Evolutionary conservation across 192 early-diverging fungal species (phyloP), one percentile per base, ranked within the genome.

Genomic region (Obelidium mucronatum): DNA sequence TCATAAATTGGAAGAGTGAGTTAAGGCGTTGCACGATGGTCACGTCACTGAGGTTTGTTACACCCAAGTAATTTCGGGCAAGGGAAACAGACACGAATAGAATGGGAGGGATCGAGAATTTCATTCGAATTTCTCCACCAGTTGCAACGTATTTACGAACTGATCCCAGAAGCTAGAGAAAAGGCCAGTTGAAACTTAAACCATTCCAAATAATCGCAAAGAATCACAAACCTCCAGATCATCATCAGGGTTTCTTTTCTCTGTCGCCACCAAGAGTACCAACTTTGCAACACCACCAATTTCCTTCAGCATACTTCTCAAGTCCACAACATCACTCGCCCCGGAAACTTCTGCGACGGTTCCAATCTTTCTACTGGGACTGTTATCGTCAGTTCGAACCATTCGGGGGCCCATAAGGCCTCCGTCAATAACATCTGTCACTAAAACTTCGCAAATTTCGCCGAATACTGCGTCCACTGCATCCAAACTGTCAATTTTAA

Each of bases 51-150:
- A 63, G 42, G 2, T 78, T 51, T 36, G 59, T 42, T 48, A 39
- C 52, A 72, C 44, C 40, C 51, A 82, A 33, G 73, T 86, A 88
- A 61, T 86, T 83, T 28, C 85, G 51, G 26, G 83, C 90, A 36
- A 96, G 71, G 53, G 87, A 83, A n/a, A 94, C 81, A 55, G 89
- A 83, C 17, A 86, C 85, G 63, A 91, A 86, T 31, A 94, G 88
- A 24, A 99, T 83, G 8, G 98, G 90, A 24, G 96, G 95, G 77
- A 97, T 92, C 39, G 97, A 97, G 74, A 94, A 98, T 51, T 91
- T 88, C 64, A 98, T 92, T 56, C 96, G 91, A 69, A 95, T 90
- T 44, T 95, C 97, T 2, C 89, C 89, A 67, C 98, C 95, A 74
- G 96, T 92, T 1, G 88, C 90, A 55, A 99, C 92, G 67, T 95